Evolutionary conservation across 164 flowering plant genomes (phyloP), one percentile per base, ranked within the genome.

Genomic region (Dillenia suffruticosa): DNA sequence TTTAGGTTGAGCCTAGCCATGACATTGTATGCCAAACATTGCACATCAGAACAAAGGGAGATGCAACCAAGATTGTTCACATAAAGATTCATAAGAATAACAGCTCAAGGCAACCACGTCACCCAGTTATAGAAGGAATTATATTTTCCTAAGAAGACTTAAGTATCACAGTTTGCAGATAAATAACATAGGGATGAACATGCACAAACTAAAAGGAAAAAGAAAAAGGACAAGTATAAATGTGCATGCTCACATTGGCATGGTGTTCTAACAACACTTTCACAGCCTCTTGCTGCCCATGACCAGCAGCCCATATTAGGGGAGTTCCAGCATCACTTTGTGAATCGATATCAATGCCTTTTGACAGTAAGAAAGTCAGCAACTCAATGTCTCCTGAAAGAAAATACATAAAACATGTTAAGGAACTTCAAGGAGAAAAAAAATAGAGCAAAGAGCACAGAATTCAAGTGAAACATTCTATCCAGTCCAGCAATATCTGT

Each of bases 251-350:
- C 77, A 95, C 99, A 80, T 88, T 69, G 62, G 97, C 97, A 71
- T 80, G 68, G 62, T 87, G 79, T 64, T 90, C 89, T 47, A 95
- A 65, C 60, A 95, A 73, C 68, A 85, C 62, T 77, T 81, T 81
- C 61, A 87, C 89, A 58, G 97, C 84, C 62, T 84, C 92, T 49
- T 65, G 78, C 68, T 89, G 89, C 45, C 68, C 95, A 75, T 89
- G 90, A 68, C 97, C 96, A 65, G 96, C 97, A 74, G 97, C 99
- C 93, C 96, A 91, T 56, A 88, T 68, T 47, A 95, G 73, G 46
- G 99, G 96, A 14, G 94, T 81, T 40, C 99, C 99, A 66, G 94
- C 75, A 79, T 89, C 96, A 81, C 97, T 85, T 80, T 84, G 86
- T 26, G 87, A 81, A 68, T 95, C 84, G 62, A 84, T 82, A 69